These are phyloP conservation scores for Amoebophrya sp. DNA, from an alignment of 169 alveolate species.

Conservation along the genomic window DNA sequence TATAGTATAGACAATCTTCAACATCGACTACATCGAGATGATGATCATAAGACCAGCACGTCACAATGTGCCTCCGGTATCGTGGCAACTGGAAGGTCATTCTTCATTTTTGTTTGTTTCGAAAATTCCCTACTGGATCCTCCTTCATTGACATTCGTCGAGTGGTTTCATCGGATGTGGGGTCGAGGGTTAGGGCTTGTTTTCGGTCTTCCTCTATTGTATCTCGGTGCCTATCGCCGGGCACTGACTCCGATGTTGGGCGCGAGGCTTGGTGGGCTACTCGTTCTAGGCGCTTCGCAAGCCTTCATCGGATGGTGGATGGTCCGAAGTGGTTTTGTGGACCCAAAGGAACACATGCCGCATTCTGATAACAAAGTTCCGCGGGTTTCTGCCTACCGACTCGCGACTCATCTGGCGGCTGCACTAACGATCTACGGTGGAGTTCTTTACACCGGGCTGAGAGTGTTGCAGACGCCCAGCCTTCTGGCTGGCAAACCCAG, in stretches of 20 bases:
- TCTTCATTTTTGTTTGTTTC: too few species aligned
- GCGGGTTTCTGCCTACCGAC: conserved; percentile 44
- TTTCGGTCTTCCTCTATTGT: background rate
- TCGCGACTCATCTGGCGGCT: conserved; percentile 42
- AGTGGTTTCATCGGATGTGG: conserved; percentile 76
- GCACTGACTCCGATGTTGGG: background rate
- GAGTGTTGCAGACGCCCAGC: conserved; percentile 21
- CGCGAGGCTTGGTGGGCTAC: conserved; percentile 14
- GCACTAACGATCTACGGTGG: conserved; percentile 44
- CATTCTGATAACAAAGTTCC: background rate
- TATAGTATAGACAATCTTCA: too few species aligned
- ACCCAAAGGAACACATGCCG: conserved; percentile 34
- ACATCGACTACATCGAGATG: too few species aligned
- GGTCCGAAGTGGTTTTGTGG: conserved; percentile 48
- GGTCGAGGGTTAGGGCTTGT: conserved; percentile 66
- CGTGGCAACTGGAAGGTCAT: too few species aligned
- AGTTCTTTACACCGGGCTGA: conserved; percentile 43
- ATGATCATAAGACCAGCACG: too few species aligned
- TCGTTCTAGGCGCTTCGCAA: conserved; percentile 43
- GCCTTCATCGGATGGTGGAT: conserved; percentile 55
- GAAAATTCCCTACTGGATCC: too few species aligned
- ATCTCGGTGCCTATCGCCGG: background rate
- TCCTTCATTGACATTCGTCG: too few species aligned
- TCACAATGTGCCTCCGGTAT: too few species aligned
- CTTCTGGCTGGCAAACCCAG: background rate